These are phyloP conservation scores for Drosera capensis DNA, from an alignment of 148 eudicot species.

Conservation along the genomic window DNA sequence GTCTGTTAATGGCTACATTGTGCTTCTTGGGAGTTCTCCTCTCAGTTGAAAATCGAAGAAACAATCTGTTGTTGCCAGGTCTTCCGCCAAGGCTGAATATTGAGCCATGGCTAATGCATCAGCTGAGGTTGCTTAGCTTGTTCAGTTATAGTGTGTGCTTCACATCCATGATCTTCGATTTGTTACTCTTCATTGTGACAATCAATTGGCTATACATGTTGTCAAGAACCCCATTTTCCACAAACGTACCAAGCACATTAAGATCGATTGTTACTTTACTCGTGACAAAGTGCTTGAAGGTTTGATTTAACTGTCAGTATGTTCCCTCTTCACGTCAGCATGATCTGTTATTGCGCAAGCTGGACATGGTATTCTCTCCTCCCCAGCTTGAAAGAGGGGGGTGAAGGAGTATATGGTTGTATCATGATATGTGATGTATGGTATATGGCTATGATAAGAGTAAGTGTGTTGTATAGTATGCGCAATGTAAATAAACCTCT, in stretches of 20 bases:
- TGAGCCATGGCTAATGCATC: background rate
- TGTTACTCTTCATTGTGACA: background rate
- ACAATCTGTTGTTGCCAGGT: background rate
- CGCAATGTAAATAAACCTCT: no score
- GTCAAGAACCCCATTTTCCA: constrained; percentile 1
- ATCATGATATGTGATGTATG: no score
- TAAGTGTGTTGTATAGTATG: no score
- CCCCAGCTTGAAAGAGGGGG: no score
- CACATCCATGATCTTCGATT: background rate
- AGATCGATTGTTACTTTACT: background rate
- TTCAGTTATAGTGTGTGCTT: background rate
- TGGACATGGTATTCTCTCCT: no score
- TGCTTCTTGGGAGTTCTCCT: background rate
- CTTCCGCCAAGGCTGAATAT: constrained; percentile 4
- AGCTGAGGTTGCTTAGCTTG: background rate
- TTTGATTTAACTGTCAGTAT: no score
- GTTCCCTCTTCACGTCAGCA: no score
- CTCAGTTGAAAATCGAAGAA: constrained; percentile 6
- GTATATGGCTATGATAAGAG: no score
- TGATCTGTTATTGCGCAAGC: no score
- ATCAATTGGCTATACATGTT: background rate
- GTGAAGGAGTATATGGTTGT: no score
- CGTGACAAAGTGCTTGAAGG: background rate
- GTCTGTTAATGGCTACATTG: background rate
- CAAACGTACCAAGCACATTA: background rate